Base-by-base conservation (phyloP, 2,329 filamentous ascomycete genomes). In the Apiospora kogelbergensis region DNA sequence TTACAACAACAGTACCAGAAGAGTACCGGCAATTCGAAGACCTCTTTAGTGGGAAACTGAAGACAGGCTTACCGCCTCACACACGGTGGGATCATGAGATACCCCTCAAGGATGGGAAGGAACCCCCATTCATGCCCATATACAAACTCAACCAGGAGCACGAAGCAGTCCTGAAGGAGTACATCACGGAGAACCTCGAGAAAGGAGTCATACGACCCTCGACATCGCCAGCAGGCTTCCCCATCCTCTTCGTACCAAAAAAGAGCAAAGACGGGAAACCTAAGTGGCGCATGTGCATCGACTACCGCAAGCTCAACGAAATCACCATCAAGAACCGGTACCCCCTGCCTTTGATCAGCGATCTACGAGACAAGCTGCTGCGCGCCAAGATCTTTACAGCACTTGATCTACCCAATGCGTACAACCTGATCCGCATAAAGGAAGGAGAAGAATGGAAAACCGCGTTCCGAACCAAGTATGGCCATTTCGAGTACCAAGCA, bases 371-470 rank as follows among this genome's bases (percentile, higher is more conserved):
- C 37, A 63, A 63, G n/a, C 10, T 5, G 9, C 22, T 22, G 10
- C 10, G 10, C 3, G 3, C 7, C 7, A 33, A 33, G 7, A 33
- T 33, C 33, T 33, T 33, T 33, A 33, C 7, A 33, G 7, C 7
- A 22, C 10, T 46, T 9, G 5, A 42, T 42, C 11, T 42, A 1
- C 11, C 5, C 17, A 42, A 42, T 42, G 17, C 17, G 2, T 42
- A 42, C 17, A 42, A 42, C 11, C 11, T 42, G 17, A 42, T 53
- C 20, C 7, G 7, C 24, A 53, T 53, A 24, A 60, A 60, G 30
- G 20, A 46, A 66, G 17, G n/a, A 66, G 30, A 66, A n/a, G 26
- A 66, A 45, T 66, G 33, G 10, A 66, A 44, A 46, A 66, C 13
- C 4, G 17, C n/a, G 2, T 66, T 66, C 33, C 1, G 4, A 11